Evolutionary conservation across 2,329 filamentous ascomycete species (phyloP).

Genomic region (Nigrospora sphaerica): DNA sequence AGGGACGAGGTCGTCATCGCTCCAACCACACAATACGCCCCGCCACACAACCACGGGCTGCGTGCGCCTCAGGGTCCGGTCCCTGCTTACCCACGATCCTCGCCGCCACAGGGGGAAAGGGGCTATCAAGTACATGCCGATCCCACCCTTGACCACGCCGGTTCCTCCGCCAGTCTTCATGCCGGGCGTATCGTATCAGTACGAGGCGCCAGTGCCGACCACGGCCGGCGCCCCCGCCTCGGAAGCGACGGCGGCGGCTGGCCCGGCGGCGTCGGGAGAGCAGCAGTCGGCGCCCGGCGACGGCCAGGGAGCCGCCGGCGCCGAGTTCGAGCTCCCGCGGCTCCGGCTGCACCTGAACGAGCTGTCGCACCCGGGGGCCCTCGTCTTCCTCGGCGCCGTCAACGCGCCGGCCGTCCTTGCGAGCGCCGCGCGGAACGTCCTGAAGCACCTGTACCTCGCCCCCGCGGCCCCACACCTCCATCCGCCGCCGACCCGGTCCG

Average conservation of each 20-base stretch:
- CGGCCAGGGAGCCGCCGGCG: neutral
- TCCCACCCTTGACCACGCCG: slow-evolving; percentile 22
- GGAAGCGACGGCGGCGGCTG: neutral
- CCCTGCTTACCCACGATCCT: no score
- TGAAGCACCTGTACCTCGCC: slow-evolving; percentile 63
- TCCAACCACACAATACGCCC: no score
- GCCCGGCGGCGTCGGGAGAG: no score
- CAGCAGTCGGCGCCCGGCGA: neutral
- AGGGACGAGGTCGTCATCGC: no score
- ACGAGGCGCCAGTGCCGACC: slow-evolving; percentile 10
- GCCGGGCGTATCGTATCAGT: slow-evolving; percentile 20
- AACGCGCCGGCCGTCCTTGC: slow-evolving; percentile 56
- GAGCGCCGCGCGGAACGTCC: slow-evolving; percentile 58
- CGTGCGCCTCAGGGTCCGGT: no score
- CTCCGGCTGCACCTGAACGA: slow-evolving; percentile 55
- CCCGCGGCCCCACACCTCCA: slow-evolving; percentile 18
- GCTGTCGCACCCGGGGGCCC: slow-evolving; percentile 51
- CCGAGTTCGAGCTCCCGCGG: slow-evolving; percentile 33
- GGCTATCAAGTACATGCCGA: slow-evolving; percentile 12
- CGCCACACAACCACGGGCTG: no score
- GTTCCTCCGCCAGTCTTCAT: slow-evolving; percentile 24
- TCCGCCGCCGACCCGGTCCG: slow-evolving; percentile 64
- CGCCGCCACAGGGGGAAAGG: no score
- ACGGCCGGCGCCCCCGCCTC: slow-evolving; percentile 1
- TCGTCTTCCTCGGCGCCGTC: slow-evolving; percentile 60